These are phyloP conservation scores for Cladosporium austrohemisphaericum DNA, from an alignment of 2,329 filamentous ascomycete genomes.

Conservation along the genomic window DNA sequence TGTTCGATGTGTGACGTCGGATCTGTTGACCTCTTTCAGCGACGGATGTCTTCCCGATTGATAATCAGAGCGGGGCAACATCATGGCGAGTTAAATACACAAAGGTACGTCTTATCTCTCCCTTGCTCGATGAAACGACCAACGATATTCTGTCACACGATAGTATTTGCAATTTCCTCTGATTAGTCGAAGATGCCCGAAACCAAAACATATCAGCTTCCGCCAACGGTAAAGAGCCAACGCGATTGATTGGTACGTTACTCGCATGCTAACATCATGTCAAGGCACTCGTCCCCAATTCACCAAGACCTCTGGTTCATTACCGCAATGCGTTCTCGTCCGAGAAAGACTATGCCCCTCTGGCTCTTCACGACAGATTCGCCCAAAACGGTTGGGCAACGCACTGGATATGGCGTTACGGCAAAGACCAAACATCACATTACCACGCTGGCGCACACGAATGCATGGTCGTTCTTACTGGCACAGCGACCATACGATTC, in stretches of 20 bases:
- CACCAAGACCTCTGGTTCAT: slow-evolving; percentile 51
- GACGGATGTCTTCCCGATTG: slow-evolving; percentile 1
- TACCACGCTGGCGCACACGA: slow-evolving; percentile 57
- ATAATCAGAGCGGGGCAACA: slow-evolving; percentile 5
- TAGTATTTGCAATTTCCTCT: too few relatives aligned
- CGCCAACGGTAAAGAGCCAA: slow-evolving; percentile 32
- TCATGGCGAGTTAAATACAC: too few relatives aligned
- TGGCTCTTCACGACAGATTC: slow-evolving; percentile 45
- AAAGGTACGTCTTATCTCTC: too few relatives aligned
- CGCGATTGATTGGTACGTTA: too few relatives aligned
- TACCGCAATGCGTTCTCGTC: slow-evolving; percentile 44
- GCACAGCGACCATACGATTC: slow-evolving; percentile 52
- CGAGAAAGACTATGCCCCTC: slow-evolving; percentile 20
- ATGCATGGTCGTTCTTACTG: slow-evolving; percentile 55
- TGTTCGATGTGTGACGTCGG: too few relatives aligned
- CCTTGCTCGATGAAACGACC: too few relatives aligned
- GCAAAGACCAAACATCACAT: slow-evolving; percentile 36
- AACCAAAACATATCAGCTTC: slow-evolving; percentile 40
- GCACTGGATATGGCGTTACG: slow-evolving; percentile 58
- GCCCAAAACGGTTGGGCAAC: slow-evolving; percentile 49
- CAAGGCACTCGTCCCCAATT: slow-evolving; percentile 50
- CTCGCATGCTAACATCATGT: too few relatives aligned
- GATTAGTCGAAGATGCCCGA: slow-evolving; percentile 29
- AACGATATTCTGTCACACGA: too few relatives aligned
- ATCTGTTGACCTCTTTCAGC: slow-evolving; percentile 7